A percentile compares a stretch with the other conserved stretches of the same genome.
Evolutionary conservation across 441 rosid species (phyloP).

Genomic region (Populus hybrid): DNA sequence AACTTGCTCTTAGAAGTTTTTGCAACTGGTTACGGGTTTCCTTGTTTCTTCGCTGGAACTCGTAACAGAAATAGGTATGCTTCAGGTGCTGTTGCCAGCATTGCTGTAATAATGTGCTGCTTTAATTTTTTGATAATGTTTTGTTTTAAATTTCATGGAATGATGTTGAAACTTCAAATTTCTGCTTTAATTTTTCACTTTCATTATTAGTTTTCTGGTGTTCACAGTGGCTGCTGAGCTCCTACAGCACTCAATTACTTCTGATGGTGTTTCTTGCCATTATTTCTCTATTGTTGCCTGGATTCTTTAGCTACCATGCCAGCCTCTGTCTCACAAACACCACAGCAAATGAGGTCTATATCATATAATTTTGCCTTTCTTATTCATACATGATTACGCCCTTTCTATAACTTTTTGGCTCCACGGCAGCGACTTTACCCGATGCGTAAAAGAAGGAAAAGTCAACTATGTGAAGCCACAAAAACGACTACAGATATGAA

Average conservation of each 20-base stretch:
- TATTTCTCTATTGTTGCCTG: slow-evolving; percentile 68
- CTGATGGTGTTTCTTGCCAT: slow-evolving; percentile 77
- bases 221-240: slow-evolving; percentile 75
- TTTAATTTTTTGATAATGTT: neutral
- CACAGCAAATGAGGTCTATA: slow-evolving; percentile 80
- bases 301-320: slow-evolving; percentile 78
- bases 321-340: slow-evolving; percentile 75
- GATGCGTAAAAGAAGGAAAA: neutral
- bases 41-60: neutral
- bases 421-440: neutral
- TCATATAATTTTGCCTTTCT: neutral
- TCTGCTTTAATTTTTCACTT: neutral
- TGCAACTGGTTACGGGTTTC: neutral
- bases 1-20: neutral
- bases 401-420: neutral
- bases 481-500: no score
- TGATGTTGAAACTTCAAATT: neutral
- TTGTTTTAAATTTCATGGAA: neutral
- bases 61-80: neutral
- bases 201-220: slow-evolving; percentile 17
- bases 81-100: neutral
- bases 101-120: neutral
- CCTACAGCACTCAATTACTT: slow-evolving; percentile 78
- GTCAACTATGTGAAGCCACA: neutral
- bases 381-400: neutral